These are phyloP conservation scores for Morella rubra DNA, from an alignment of 306 rosid genomes.

Conservation along the genomic window DNA sequence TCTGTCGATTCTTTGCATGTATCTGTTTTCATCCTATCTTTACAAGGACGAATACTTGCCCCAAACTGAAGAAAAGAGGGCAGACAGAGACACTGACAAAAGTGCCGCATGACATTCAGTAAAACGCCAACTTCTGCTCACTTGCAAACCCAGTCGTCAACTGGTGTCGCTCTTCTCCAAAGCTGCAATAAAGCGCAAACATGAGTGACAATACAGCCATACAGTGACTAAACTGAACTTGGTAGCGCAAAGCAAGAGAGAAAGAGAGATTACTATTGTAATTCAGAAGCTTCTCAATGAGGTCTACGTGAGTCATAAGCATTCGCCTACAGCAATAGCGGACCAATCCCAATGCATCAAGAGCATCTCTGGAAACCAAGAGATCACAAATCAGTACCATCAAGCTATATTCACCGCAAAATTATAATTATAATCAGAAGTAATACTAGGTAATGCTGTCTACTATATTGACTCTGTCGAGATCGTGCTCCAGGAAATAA, in stretches of 20 bases:
- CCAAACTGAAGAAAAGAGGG: not conserved
- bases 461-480: not conserved
- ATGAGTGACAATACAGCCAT: not conserved
- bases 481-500: no score
- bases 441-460: not conserved
- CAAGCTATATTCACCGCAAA: not conserved
- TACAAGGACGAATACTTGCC: not conserved
- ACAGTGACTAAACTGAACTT: not conserved
- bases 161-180: slow-evolving; percentile 61
- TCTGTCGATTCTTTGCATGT: not conserved
- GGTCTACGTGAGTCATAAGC: slow-evolving; percentile 99
- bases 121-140: slow-evolving; percentile 20
- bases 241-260: slow-evolving; percentile 1
- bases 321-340: slow-evolving; percentile 92
- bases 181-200: slow-evolving; percentile 44
- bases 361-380: slow-evolving; percentile 69
- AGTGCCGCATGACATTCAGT: not conserved
- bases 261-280: slow-evolving; percentile 62
- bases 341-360: slow-evolving; percentile 88
- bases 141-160: slow-evolving; percentile 31
- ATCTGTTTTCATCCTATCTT: not conserved
- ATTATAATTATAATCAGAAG: not conserved
- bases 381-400: slow-evolving; percentile 18
- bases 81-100: not conserved
- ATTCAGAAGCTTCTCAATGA: slow-evolving; percentile 93